A percentile compares a stretch with the other conserved stretches of the same genome.
These are phyloP conservation scores for Pythium plurisporium DNA, from an alignment of 352 stramenopile species.

Conservation along the genomic window DNA sequence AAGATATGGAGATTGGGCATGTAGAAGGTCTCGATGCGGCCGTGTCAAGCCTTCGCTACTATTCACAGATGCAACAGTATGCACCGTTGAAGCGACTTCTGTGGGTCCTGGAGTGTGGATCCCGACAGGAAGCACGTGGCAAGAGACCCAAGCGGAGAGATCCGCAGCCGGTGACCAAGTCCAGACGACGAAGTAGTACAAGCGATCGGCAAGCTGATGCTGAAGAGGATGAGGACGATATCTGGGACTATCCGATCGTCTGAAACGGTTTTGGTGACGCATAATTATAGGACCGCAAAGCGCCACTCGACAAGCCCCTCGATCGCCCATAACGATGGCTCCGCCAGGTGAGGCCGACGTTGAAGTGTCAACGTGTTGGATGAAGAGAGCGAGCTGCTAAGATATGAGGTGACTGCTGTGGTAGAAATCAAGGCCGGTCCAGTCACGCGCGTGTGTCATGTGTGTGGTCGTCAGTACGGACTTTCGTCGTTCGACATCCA, in stretches of 20 bases:
- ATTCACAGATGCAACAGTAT: constrained; percentile 46
- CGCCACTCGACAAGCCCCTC: too few relatives aligned
- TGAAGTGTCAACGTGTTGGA: neutral
- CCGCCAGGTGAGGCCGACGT: neutral
- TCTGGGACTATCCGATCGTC: constrained; percentile 59
- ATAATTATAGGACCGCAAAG: too few relatives aligned
- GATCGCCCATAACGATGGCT: constrained; percentile 2
- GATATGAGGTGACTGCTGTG: neutral
- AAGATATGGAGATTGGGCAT: constrained; percentile 31
- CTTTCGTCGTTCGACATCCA: constrained; percentile 83
- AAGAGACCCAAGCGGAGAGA: constrained; percentile 22
- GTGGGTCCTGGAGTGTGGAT: constrained; percentile 49
- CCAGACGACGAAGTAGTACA: neutral
- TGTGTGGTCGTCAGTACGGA: constrained; percentile 74
- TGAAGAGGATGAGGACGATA: constrained; percentile 32
- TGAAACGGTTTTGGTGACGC: constrained; percentile 18
- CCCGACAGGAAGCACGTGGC: constrained; percentile 23
- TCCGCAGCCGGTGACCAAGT: neutral
- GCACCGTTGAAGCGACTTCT: constrained; percentile 49
- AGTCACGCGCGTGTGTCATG: constrained; percentile 72
- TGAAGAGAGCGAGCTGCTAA: too few relatives aligned
- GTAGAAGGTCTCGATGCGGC: constrained; percentile 18
- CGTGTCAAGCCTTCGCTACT: constrained; percentile 46
- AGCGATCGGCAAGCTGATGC: constrained; percentile 23
- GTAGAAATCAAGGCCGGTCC: constrained; percentile 41